A percentile compares a stretch with the other conserved stretches of the same genome.
phyloP scores from a whole-genome alignment of 352 stramenopile species.

The Phytophthora palmivora region DNA sequence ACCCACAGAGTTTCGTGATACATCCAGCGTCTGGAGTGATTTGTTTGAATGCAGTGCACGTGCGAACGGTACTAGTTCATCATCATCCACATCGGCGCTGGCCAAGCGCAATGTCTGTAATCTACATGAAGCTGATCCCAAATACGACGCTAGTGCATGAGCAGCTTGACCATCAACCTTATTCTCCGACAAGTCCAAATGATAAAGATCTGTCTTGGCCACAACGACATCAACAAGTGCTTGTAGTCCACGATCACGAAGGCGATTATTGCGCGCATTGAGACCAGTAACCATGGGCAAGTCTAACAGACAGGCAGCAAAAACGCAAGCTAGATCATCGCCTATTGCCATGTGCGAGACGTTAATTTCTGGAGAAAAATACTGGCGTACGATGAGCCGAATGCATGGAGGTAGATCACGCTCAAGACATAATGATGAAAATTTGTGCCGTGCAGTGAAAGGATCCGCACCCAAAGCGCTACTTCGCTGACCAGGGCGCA shows the following conservation, averaged over 20 bases:
- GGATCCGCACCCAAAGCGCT: conserved; percentile 23
- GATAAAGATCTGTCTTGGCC: conserved; percentile 73
- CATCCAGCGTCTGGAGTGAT: conserved; percentile 74
- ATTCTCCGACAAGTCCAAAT: conserved; percentile 89
- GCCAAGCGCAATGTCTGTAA: conserved; percentile 71
- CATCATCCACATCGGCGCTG: conserved; percentile 86
- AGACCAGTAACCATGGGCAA: conserved; percentile 83
- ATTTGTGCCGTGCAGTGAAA: conserved; percentile 82
- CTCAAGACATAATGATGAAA: conserved; percentile 76
- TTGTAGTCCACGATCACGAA: conserved; percentile 77
- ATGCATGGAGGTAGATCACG: conserved; percentile 77
- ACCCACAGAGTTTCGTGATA: conserved; percentile 89
- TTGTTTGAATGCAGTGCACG: conserved; percentile 78
- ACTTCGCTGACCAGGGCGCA: conserved; percentile 11
- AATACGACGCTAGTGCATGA: conserved; percentile 60
- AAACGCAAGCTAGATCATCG: conserved; percentile 74
- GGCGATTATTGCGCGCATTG: conserved; percentile 86
- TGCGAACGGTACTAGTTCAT: conserved; percentile 75
- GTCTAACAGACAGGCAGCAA: conserved; percentile 70
- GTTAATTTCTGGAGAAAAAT: conserved; percentile 84
- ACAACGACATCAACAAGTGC: conserved; percentile 79
- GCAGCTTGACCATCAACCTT: conserved; percentile 82
- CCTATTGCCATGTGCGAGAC: conserved; percentile 87
- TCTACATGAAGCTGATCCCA: conserved; percentile 60
- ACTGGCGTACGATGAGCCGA: conserved; percentile 80